phyloP scores from a whole-genome alignment of 108 stramenopile species.

The Phaeodactylum tricornutum region DNA sequence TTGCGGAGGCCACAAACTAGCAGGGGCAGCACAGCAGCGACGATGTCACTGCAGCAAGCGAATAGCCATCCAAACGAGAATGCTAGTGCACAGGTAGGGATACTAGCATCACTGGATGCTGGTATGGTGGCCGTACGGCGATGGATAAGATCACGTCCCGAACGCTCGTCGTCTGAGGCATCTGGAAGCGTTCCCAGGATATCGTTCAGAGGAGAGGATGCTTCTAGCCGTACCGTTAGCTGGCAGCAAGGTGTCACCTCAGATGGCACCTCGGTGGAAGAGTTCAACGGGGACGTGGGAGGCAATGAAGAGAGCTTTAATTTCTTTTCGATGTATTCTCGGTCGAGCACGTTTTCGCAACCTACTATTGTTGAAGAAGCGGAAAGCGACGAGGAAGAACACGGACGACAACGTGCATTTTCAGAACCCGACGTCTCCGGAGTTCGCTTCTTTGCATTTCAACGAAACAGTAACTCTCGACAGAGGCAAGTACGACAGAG shows the following conservation, averaged over 20 bases:
- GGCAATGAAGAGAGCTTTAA: background rate
- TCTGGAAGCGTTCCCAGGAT: background rate
- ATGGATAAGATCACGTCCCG: constrained; percentile 38
- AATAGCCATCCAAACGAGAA: too few relatives aligned
- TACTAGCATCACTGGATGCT: constrained; percentile 35
- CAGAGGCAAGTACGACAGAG: background rate
- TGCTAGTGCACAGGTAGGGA: background rate
- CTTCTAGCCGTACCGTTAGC: constrained; percentile 3
- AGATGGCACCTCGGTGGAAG: background rate
- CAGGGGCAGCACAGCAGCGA: too few relatives aligned
- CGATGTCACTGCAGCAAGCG: too few relatives aligned
- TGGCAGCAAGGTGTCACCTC: background rate
- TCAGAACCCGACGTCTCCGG: constrained; percentile 1
- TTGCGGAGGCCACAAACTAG: too few relatives aligned
- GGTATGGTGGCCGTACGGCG: constrained; percentile 47
- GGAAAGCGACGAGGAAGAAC: too few relatives aligned
- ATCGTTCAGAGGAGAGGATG: background rate
- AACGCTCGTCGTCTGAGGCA: background rate
- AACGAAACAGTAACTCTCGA: too few relatives aligned
- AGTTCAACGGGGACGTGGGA: background rate
- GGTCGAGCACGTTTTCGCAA: constrained; percentile 1
- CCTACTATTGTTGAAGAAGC: too few relatives aligned
- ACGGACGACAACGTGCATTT: constrained; percentile 11
- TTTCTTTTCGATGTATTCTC: background rate
- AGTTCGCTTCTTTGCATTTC: background rate